A percentile compares a stretch with the other conserved stretches of the same genome.
Evolutionary conservation across 1,284 basidiomycete genomes (phyloP).

Genomic region (Meripilus lineatus): DNA sequence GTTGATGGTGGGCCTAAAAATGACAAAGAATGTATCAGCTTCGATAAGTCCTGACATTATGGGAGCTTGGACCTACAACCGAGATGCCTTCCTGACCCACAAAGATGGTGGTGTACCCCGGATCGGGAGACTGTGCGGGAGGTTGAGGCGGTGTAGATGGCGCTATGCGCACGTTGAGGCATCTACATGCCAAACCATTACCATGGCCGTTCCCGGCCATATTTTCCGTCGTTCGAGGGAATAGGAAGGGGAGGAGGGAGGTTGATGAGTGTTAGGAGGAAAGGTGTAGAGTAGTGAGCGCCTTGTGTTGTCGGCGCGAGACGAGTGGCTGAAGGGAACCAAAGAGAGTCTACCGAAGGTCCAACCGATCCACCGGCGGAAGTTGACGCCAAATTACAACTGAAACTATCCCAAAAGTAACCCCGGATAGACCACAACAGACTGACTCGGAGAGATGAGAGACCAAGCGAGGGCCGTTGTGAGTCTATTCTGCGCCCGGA

Average conservation of each 20-base stretch:
- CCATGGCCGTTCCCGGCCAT: conserved; percentile 5
- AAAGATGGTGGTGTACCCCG: conserved; percentile 51
- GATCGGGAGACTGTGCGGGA: conserved; percentile 27
- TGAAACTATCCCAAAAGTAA: no score
- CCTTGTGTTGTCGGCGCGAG: no score
- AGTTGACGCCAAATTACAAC: no score
- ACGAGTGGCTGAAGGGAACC: neutral
- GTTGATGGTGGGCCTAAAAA: conserved; percentile 57
- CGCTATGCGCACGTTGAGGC: conserved; percentile 63
- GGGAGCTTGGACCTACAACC: conserved; percentile 42
- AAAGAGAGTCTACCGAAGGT: no score
- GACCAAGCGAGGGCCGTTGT: no score
- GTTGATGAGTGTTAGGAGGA: conserved; percentile 4
- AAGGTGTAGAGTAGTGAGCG: neutral
- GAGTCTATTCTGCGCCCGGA: no score
- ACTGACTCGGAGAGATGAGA: no score
- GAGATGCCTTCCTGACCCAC: conserved; percentile 64
- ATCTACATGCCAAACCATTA: conserved; percentile 51
- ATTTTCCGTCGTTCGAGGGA: no score
- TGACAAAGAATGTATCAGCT: conserved; percentile 16
- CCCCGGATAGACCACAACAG: no score
- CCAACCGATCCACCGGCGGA: no score
- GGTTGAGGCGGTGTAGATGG: conserved; percentile 17
- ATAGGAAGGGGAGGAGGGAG: neutral
- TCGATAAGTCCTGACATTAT: conserved; percentile 2